Percentiles rank a stretch among this genome's conserved stretches.
Conservation (phyloP, 208 protist species). For the Acanthamoeba rhysodes region DNA sequence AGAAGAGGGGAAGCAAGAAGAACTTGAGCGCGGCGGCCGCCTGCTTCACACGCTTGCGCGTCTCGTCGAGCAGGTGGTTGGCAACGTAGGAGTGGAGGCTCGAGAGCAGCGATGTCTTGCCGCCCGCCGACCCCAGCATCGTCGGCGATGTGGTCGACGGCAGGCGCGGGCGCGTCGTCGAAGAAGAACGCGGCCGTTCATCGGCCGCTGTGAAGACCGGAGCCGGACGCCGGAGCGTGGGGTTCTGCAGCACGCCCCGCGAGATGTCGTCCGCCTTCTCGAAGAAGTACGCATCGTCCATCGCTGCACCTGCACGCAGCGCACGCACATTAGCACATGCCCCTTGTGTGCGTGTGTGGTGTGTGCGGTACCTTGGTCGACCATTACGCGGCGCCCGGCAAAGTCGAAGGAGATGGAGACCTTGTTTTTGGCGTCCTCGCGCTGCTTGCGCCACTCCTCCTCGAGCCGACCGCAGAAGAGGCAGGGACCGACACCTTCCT, state of each 20-base stretch:
- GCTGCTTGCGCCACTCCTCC: constrained; percentile 22
- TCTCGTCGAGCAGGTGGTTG: constrained; percentile 46
- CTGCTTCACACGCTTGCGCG: constrained; percentile 1
- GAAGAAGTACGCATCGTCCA: constrained; percentile 26
- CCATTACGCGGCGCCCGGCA: constrained; percentile 53
- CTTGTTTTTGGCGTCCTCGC: constrained; percentile 26
- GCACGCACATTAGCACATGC: background rate
- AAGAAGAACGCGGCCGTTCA: constrained; percentile 23
- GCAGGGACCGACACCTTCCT: constrained; percentile 60
- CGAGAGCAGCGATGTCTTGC: background rate
- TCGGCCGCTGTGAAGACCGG: constrained; percentile 10
- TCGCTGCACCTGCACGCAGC: background rate
- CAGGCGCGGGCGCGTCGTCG: constrained; percentile 37
- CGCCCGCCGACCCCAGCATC: background rate
- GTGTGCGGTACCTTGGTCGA: background rate
- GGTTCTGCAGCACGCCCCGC: constrained; percentile 25
- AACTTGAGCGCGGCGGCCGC: background rate
- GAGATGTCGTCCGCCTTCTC: constrained; percentile 45
- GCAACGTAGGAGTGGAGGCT: constrained; percentile 30
- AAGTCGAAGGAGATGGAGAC: constrained; percentile 67
- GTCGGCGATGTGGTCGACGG: background rate
- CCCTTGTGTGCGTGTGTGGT: background rate
- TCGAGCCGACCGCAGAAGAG: constrained; percentile 61
- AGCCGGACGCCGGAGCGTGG: background rate
- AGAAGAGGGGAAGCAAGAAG: constrained; percentile 32